Conservation (phyloP, 257 asterid species). For the Ballota nigra region DNA sequence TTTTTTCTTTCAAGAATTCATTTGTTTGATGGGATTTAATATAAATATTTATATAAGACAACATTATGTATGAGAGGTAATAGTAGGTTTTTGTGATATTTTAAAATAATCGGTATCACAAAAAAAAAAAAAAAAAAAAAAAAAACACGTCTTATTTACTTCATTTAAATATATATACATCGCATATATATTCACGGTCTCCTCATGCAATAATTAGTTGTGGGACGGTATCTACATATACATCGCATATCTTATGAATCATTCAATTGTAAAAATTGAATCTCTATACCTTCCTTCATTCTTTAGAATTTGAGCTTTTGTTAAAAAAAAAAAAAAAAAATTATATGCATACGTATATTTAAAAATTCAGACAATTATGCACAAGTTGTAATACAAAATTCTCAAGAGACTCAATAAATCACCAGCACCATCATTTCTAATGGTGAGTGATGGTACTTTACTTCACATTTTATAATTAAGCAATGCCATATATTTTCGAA, state of each 20-base stretch:
- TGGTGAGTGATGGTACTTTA: not conserved
- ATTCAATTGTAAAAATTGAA: not conserved
- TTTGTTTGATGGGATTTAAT: not conserved
- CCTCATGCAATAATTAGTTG: too few relatives aligned
- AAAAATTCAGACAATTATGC: not conserved
- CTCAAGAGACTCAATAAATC: not conserved
- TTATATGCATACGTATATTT: too few relatives aligned
- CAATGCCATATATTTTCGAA: not conserved
- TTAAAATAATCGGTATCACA: too few relatives aligned
- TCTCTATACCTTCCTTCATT: not conserved
- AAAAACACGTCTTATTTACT: too few relatives aligned
- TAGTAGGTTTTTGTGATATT: too few relatives aligned
- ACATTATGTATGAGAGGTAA: too few relatives aligned
- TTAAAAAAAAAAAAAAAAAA: not conserved
- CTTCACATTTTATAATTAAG: not conserved
- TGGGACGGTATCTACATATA: too few relatives aligned
- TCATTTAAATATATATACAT: too few relatives aligned
- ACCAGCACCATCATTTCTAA: too few relatives aligned
- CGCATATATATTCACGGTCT: too few relatives aligned
- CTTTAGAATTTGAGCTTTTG: not conserved
- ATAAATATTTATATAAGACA: too few relatives aligned
- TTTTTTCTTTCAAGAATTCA: not conserved
- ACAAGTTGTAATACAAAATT: not conserved
- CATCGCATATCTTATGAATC: not conserved
- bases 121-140: too few relatives aligned